Evolutionary conservation across 805 yeast genomes (phyloP).

Genomic region (Starmerella bacillaris): DNA sequence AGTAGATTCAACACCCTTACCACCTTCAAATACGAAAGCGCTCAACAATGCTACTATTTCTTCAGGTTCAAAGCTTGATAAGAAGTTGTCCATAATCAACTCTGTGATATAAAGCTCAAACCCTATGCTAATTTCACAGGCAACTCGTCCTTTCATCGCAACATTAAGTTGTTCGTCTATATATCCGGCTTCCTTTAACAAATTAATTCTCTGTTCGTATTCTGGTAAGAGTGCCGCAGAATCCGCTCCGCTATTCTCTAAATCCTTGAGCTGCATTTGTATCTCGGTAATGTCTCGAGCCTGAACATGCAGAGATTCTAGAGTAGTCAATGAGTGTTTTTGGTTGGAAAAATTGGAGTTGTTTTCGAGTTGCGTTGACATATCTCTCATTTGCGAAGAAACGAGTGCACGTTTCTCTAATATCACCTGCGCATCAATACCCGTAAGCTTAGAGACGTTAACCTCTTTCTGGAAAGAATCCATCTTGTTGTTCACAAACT

Average conservation of each 20-base stretch:
- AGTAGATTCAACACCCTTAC: slow-evolving; percentile 42
- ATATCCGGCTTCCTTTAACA: slow-evolving; percentile 59
- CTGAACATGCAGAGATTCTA: neutral
- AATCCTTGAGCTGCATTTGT: neutral
- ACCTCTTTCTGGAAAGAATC: no score
- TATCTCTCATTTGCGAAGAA: no score
- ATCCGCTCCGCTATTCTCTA: neutral
- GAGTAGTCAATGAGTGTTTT: no score
- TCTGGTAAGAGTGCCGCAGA: slow-evolving; percentile 68
- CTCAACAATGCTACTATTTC: slow-evolving; percentile 92
- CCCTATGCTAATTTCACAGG: slow-evolving; percentile 45
- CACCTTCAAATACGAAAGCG: slow-evolving; percentile 85
- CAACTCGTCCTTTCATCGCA: slow-evolving; percentile 29
- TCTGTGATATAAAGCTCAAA: slow-evolving; percentile 92
- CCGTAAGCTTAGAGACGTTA: neutral
- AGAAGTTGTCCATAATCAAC: slow-evolving; percentile 70
- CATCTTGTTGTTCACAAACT: no score
- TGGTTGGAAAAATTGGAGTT: no score
- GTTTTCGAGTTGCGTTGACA: no score
- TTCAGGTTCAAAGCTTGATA: slow-evolving; percentile 85
- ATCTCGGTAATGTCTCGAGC: neutral
- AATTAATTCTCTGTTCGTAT: slow-evolving; percentile 72
- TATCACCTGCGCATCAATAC: neutral
- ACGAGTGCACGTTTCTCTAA: neutral
- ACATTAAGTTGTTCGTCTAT: slow-evolving; percentile 63